Base-by-base conservation (phyloP, 2,329 filamentous ascomycete species). In the Verticillium isaacii region DNA sequence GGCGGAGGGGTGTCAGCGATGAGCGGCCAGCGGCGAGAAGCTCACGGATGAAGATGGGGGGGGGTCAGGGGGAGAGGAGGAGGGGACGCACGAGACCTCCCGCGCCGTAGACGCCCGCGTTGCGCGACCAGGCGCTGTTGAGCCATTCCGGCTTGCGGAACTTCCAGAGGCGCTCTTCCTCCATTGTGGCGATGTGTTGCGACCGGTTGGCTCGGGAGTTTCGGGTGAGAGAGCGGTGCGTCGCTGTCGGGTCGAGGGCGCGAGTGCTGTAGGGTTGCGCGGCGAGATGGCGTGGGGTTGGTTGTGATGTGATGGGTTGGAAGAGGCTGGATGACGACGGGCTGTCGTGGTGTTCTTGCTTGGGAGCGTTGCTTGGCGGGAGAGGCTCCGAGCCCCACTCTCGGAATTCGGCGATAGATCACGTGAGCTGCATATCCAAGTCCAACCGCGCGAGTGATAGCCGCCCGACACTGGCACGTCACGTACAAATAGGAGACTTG, bases 121-220 rank as follows among this genome's bases (percentile, higher is more conserved):
- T 87, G 70, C 86, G 85, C 65, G 84, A 84, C 78, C 82, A 85
- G 66, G 82, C 80, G 74, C 82, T 87, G 77, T 86, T 88, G 62
- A 88, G 79, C 86, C 86, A 89, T 71, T 87, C 85, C 61, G 87
- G 87, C 79, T 78, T 82, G 74, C 80, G 74, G 71, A 89, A 89
- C 78, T 88, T 89, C 82, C 83, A 89, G 68, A 89, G 84, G 61
- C 86, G 84, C 63, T 88, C 85, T 67, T 88, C 85, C 65, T 86
- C 83, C 84, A 87, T 87, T 23, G n/a, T 23, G 45, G 23, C 19
- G 45, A 3, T 50, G 45, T 12, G 19, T 14, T 12, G 19, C 45
- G 45, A 19, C n/a, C 45, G 45, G 45, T 50, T 50, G 19, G 45
- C 45, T 50, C 45, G 45, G 45, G n/a, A 23, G 2, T 12, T 25